These are phyloP conservation scores for Raphanus raphanistrum DNA, from an alignment of 345 rosid genomes.

Conservation along the genomic window DNA sequence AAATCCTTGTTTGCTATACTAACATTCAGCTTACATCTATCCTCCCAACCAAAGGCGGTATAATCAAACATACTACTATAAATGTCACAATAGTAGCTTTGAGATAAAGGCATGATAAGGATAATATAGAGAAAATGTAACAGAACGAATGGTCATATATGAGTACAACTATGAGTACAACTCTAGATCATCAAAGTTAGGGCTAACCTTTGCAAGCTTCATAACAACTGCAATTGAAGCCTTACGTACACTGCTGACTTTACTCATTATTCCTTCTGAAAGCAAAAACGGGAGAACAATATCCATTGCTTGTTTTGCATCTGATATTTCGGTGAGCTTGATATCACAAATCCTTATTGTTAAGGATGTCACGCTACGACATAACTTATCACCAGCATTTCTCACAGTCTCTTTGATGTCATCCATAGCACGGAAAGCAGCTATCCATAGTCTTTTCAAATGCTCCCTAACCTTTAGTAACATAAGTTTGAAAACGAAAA, in stretches of 20 bases:
- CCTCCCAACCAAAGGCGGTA: conserved; percentile 16
- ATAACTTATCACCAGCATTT: conserved; percentile 89
- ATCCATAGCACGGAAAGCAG: conserved; percentile 97
- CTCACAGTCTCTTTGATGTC: conserved; percentile 98
- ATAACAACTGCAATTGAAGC: conserved; percentile 94
- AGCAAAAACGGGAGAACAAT: conserved; percentile 83
- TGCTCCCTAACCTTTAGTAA: conserved; percentile 64
- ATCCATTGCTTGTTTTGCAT: conserved; percentile 75
- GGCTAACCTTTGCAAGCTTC: conserved; percentile 91
- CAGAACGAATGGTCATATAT: conserved; percentile 12
- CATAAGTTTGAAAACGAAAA: conserved; percentile 23
- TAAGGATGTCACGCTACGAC: conserved; percentile 70
- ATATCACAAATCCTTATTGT: conserved; percentile 90
- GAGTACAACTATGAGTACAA: conserved; percentile 20
- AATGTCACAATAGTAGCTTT: no score
- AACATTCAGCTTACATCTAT: background rate
- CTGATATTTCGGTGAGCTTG: conserved; percentile 74
- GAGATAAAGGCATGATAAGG: background rate
- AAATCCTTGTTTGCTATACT: background rate
- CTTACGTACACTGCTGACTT: conserved; percentile 79
- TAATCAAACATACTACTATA: background rate
- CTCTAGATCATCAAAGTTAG: conserved; percentile 13
- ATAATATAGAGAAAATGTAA: background rate
- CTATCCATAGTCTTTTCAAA: conserved; percentile 76
- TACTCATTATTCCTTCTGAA: conserved; percentile 87